These are phyloP conservation scores for Creolimax fragrantissima DNA, from an alignment of 78 protist species.

Conservation along the genomic window DNA sequence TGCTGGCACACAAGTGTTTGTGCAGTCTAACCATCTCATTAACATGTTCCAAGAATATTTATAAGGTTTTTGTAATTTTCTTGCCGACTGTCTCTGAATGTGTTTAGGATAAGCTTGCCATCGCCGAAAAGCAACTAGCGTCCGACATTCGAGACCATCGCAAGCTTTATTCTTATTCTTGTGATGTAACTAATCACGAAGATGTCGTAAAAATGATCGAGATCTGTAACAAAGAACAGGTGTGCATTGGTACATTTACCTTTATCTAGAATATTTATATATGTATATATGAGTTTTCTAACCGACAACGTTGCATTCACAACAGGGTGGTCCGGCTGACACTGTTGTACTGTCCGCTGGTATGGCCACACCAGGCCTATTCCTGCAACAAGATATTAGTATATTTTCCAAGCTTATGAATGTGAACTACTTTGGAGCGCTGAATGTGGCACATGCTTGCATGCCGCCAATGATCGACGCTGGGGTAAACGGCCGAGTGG, in stretches of 20 bases:
- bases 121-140: not conserved
- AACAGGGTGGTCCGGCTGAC: not conserved
- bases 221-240: not conserved
- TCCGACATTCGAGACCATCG: not conserved
- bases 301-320: too few relatives aligned
- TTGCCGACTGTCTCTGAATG: too few relatives aligned
- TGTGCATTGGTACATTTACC: too few relatives aligned
- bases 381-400: not conserved
- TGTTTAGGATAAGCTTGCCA: not conserved
- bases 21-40: too few relatives aligned
- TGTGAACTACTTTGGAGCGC: slow-evolving; percentile 39
- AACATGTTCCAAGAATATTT: too few relatives aligned
- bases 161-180: not conserved
- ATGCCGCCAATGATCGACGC: slow-evolving; percentile 27
- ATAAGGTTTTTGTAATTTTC: too few relatives aligned
- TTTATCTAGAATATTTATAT: too few relatives aligned
- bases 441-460: slow-evolving; percentile 17
- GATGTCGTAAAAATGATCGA: not conserved
- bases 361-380: slow-evolving; percentile 32
- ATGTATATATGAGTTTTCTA: too few relatives aligned
- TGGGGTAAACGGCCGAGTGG: not conserved
- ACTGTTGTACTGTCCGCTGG: slow-evolving; percentile 34
- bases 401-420: slow-evolving; percentile 18
- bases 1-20: too few relatives aligned
- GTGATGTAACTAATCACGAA: not conserved